phyloP scores from a whole-genome alignment of 768 basidiomycete genomes.

The Scleroderma bovista region DNA sequence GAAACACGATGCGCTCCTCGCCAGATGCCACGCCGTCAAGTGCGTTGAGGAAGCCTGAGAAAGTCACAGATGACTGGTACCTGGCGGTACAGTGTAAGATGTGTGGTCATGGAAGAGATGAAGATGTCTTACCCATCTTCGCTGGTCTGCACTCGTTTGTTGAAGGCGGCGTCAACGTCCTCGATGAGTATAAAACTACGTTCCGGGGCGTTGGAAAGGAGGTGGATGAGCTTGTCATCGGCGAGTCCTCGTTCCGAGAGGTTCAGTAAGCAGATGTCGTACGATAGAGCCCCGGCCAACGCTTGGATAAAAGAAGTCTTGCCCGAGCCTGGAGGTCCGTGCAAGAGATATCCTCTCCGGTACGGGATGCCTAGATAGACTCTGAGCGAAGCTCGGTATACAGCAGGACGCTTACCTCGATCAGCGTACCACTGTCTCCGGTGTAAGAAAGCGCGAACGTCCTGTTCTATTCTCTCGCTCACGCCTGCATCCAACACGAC shows the following conservation, averaged over 20 bases:
- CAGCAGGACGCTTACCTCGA: slow-evolving; percentile 54
- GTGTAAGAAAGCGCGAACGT: slow-evolving; percentile 76
- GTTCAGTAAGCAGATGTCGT: slow-evolving; percentile 95
- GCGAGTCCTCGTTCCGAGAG: slow-evolving; percentile 93
- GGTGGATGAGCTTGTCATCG: slow-evolving; percentile 93
- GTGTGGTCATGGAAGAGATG: neutral
- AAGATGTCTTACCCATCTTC: slow-evolving; percentile 75
- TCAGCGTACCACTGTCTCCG: slow-evolving; percentile 94
- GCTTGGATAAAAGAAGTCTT: slow-evolving; percentile 99
- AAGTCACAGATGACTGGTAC: slow-evolving; percentile 93
- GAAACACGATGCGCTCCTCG: slow-evolving; percentile 96
- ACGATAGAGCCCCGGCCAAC: slow-evolving; percentile 83
- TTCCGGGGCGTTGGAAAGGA: slow-evolving; percentile 90
- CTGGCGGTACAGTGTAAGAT: slow-evolving; percentile 35
- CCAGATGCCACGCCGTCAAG: slow-evolving; percentile 97
- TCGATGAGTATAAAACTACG: slow-evolving; percentile 93
- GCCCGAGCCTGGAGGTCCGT: slow-evolving; percentile 96
- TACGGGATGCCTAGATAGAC: slow-evolving; percentile 81
- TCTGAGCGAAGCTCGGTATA: neutral
- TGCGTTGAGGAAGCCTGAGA: slow-evolving; percentile 96
- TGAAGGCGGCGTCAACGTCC: slow-evolving; percentile 96
- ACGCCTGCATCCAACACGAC: slow-evolving; percentile 83
- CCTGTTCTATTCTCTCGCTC: slow-evolving; percentile 77
- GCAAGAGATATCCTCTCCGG: slow-evolving; percentile 87
- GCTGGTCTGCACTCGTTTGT: slow-evolving; percentile 81